These are phyloP conservation scores for Coemansia sp. DNA, from an alignment of 192 early-diverging fungal species.

Conservation along the genomic window DNA sequence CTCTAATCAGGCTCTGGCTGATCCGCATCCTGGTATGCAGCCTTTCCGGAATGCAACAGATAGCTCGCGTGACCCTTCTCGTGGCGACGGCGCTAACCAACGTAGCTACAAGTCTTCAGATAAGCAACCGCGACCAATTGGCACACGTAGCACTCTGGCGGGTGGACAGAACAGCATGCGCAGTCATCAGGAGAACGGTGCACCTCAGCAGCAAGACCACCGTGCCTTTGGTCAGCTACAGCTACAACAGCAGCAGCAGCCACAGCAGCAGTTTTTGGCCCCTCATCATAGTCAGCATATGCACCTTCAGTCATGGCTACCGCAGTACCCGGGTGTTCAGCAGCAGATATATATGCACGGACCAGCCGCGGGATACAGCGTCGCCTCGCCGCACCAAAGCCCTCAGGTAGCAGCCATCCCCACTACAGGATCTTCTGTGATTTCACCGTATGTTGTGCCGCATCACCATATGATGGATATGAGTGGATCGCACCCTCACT, in stretches of 20 bases:
- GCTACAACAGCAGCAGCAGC: conserved; percentile 10
- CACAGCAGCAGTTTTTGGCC: background rate
- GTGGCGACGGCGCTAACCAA: conserved; percentile 8
- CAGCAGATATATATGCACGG: conserved; percentile 11
- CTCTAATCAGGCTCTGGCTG: background rate
- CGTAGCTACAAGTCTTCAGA: conserved; percentile 4
- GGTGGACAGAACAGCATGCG: conserved; percentile 8
- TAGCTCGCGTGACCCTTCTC: conserved; percentile 13
- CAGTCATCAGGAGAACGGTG: background rate
- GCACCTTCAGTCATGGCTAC: conserved; percentile 3
- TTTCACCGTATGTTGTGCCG: conserved; percentile 13
- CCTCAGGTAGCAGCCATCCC: conserved; percentile 10
- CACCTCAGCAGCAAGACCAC: background rate
- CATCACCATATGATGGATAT: background rate
- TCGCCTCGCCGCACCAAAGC: conserved; percentile 13
- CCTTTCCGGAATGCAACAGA: conserved; percentile 1
- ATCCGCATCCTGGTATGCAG: background rate
- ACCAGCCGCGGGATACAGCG: background rate
- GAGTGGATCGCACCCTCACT: background rate
- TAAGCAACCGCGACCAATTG: conserved; percentile 32
- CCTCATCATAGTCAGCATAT: conserved; percentile 6
- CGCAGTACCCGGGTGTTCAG: background rate
- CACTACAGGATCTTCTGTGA: background rate
- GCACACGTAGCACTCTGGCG: conserved; percentile 24
- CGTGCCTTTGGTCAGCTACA: conserved; percentile 3